Base-by-base conservation (phyloP, 306 rosid genomes). In the Ziziphus jujuba region DNA sequence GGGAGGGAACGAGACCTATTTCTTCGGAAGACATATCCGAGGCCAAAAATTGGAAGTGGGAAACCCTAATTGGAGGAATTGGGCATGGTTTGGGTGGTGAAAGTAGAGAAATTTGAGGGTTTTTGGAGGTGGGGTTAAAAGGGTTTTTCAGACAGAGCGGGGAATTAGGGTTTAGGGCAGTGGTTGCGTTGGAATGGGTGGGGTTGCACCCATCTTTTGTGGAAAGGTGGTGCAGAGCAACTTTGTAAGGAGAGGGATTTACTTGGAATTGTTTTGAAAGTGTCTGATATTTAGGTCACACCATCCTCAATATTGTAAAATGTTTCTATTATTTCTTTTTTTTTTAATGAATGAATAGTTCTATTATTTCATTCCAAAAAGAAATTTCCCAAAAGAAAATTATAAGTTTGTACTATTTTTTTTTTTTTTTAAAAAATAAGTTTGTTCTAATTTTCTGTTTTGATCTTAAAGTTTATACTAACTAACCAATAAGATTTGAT, bases 21-120 rank as follows among this genome's bases (percentile, higher is more conserved):
- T 90, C 92, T 56, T 90, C 89, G 64, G 92, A 79, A 40, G 97
- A 80, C 99, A 95, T 95, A 36, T 52, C 9, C 38, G 66, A 61
- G 57, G n/a, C n/a, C 28, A 33, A 33, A 44, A 74, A 25, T 49
- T 8, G 7, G 56, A 23, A 63, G 19, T n/a, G 3, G 21, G 15
- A 16, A 68, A 49, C 58, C 67, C 59, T 52, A 61, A 64, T 21
- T 55, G 31, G 59, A 44, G 60, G 44, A 76, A 77, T 25, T 13
- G 77, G 25, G 67, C 74, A 74, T 81, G 58, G 34, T 67, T 73
- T 70, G 59, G 79, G 81, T 72, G 56, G 68, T 53, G 5, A 74
- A 69, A 51, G 44, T 56, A 2, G 56, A 43, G 31, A 24, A 33
- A 70, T 34, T n/a, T 35, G 79, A 31, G 66, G 63, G 24, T 36